A percentile compares a stretch with the other conserved stretches of the same genome.
phyloP scores from a whole-genome alignment of 108 stramenopile genomes.

The Nitzschia palea region DNA sequence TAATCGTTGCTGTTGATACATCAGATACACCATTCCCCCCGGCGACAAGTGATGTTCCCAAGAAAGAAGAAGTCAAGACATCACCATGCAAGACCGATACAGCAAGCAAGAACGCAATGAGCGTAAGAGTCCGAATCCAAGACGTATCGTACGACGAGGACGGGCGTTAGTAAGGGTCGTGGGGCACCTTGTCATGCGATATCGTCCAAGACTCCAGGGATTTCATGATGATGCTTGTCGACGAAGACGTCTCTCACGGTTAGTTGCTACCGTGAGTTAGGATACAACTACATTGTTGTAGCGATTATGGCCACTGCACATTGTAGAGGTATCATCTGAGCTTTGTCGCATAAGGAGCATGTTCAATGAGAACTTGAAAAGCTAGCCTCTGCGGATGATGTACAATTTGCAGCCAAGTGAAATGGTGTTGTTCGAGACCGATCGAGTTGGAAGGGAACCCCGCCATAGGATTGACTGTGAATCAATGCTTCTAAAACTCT shows the following conservation, averaged over 20 bases:
- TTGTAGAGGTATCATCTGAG: not conserved
- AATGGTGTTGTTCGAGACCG: constrained; percentile 2
- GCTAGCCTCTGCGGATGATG: not conserved
- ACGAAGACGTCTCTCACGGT: not conserved
- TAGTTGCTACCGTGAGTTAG: not conserved
- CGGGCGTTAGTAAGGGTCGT: constrained; percentile 2
- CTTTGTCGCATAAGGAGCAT: constrained; percentile 6
- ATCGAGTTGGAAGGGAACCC: not conserved
- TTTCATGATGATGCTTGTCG: not conserved
- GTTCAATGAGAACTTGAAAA: not conserved
- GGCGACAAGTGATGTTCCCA: constrained; percentile 7
- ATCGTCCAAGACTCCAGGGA: not conserved
- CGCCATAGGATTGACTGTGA: not conserved
- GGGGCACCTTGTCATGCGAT: not conserved
- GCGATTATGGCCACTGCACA: not conserved
- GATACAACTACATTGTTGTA: not conserved
- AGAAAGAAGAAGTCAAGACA: constrained; percentile 10
- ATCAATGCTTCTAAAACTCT: not conserved
- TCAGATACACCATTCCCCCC: constrained; percentile 18
- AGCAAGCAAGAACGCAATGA: too few species aligned
- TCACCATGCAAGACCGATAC: constrained; percentile 29
- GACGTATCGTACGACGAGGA: too few species aligned
- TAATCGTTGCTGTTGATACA: constrained; percentile 17
- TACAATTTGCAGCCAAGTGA: not conserved
- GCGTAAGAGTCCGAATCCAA: too few species aligned